These are phyloP conservation scores for Paratinospora sagittata DNA, from an alignment of 164 flowering plant genomes.

Conservation along the genomic window DNA sequence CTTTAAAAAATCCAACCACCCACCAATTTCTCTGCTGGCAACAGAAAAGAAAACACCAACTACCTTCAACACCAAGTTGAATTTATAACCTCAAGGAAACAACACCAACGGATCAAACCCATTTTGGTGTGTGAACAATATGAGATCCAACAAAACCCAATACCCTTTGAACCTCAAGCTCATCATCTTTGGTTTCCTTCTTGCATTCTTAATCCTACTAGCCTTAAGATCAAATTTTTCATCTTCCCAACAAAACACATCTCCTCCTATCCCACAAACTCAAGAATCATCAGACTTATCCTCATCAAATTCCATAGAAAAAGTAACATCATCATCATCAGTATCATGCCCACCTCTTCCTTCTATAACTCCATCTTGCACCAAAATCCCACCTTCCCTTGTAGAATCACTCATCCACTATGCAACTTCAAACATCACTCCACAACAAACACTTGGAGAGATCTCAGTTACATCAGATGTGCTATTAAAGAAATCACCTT, in stretches of 20 bases:
- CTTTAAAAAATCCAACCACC: not conserved
- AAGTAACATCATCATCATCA: conserved; percentile 8
- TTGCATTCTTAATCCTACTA: conserved; percentile 41
- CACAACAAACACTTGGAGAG: conserved; percentile 67
- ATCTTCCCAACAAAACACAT: conserved; percentile 23
- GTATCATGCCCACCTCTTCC: conserved; percentile 22
- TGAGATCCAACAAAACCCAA: conserved; percentile 40
- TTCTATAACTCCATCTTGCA: conserved; percentile 26
- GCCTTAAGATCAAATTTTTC: conserved; percentile 39
- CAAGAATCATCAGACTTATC: not conserved
- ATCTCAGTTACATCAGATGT: conserved; percentile 47
- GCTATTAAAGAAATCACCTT: conserved; percentile 56
- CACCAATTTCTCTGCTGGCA: not conserved
- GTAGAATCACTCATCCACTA: conserved; percentile 51
- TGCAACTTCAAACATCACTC: conserved; percentile 58
- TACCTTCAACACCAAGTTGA: not conserved
- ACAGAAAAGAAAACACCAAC: not conserved
- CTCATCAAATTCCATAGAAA: conserved; percentile 7
- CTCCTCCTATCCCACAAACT: conserved; percentile 12
- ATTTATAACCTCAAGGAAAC: not conserved
- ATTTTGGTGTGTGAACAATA: conserved; percentile 3
- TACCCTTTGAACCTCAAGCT: conserved; percentile 33
- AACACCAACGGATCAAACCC: not conserved
- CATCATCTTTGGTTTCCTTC: conserved; percentile 31
- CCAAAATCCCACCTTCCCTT: conserved; percentile 47